Evolutionary conservation across 2,329 filamentous ascomycete species (phyloP).

Genomic region (Curvularia verruculosa): DNA sequence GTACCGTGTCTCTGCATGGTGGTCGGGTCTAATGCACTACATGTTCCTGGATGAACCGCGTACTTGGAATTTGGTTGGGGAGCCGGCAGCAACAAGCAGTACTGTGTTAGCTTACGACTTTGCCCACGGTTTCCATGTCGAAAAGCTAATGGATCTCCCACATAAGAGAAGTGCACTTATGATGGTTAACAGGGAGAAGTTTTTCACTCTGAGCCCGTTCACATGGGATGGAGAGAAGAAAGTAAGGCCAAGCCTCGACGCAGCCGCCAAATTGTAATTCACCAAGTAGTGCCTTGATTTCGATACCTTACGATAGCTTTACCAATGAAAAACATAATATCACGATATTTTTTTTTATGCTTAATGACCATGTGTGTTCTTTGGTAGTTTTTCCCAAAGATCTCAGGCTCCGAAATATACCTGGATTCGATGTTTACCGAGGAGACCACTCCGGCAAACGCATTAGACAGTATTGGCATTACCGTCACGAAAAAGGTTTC

Average conservation of each 20-base stretch:
- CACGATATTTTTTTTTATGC: neutral
- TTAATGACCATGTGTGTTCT: neutral
- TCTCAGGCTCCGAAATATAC: neutral
- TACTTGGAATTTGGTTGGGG: slow-evolving; percentile 64
- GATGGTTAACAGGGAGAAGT: slow-evolving; percentile 68
- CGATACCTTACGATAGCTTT: neutral
- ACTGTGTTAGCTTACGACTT: slow-evolving; percentile 77
- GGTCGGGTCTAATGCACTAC: slow-evolving; percentile 64
- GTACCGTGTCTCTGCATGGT: slow-evolving; percentile 64
- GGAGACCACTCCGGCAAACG: neutral
- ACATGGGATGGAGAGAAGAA: slow-evolving; percentile 47
- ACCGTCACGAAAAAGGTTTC: neutral
- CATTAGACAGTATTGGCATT: slow-evolving; percentile 10
- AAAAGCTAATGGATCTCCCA: slow-evolving; percentile 74
- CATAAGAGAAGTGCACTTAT: slow-evolving; percentile 74
- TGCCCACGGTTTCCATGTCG: slow-evolving; percentile 72
- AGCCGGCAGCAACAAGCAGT: slow-evolving; percentile 73
- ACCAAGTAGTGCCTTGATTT: neutral
- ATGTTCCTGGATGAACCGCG: slow-evolving; percentile 65
- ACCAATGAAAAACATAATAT: neutral
- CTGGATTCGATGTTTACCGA: neutral
- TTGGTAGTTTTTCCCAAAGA: neutral
- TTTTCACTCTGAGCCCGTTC: slow-evolving; percentile 71
- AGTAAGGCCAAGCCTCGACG: slow-evolving; percentile 44
- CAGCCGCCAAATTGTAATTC: slow-evolving; percentile 39